These are phyloP conservation scores for Cercospora canescens DNA, from an alignment of 2,329 filamentous ascomycete species.

Conservation along the genomic window DNA sequence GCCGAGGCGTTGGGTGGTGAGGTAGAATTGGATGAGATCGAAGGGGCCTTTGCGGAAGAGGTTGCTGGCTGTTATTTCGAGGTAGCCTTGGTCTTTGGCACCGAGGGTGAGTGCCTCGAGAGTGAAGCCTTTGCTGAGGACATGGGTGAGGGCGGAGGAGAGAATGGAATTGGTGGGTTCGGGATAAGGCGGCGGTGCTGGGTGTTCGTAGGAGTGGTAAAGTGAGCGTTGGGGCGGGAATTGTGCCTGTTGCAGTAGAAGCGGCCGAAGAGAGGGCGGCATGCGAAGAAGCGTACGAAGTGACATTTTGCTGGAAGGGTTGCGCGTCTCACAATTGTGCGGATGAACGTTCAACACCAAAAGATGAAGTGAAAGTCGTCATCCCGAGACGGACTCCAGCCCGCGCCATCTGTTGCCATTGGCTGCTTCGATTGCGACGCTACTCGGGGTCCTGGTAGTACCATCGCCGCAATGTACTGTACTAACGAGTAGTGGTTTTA, in stretches of 20 bases:
- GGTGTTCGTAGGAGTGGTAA: slow-evolving; percentile 77
- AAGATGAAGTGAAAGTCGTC: neutral
- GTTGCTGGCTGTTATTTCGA: slow-evolving; percentile 75
- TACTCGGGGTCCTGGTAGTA: neutral
- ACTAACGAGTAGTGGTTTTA: neutral
- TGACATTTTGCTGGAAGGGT: slow-evolving; percentile 17
- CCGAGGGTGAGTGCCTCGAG: slow-evolving; percentile 70
- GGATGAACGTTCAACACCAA: neutral
- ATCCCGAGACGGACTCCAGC: neutral
- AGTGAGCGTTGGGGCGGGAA: slow-evolving; percentile 16
- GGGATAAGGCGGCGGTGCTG: slow-evolving; percentile 63
- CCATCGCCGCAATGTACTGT: no score
- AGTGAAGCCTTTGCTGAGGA: slow-evolving; percentile 83
- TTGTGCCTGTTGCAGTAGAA: slow-evolving; percentile 25
- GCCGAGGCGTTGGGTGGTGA: slow-evolving; percentile 64
- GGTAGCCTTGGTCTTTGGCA: slow-evolving; percentile 79
- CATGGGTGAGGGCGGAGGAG: slow-evolving; percentile 73
- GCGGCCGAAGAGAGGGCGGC: slow-evolving; percentile 28
- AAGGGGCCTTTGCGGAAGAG: slow-evolving; percentile 79
- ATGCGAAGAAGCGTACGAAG: slow-evolving; percentile 31
- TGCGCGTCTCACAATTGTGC: neutral
- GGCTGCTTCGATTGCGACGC: neutral
- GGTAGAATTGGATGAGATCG: slow-evolving; percentile 76
- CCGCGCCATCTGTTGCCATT: neutral
- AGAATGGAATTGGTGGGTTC: slow-evolving; percentile 74